Evolutionary conservation across 306 rosid species (phyloP).

Genomic region (Inga oerstediana): DNA sequence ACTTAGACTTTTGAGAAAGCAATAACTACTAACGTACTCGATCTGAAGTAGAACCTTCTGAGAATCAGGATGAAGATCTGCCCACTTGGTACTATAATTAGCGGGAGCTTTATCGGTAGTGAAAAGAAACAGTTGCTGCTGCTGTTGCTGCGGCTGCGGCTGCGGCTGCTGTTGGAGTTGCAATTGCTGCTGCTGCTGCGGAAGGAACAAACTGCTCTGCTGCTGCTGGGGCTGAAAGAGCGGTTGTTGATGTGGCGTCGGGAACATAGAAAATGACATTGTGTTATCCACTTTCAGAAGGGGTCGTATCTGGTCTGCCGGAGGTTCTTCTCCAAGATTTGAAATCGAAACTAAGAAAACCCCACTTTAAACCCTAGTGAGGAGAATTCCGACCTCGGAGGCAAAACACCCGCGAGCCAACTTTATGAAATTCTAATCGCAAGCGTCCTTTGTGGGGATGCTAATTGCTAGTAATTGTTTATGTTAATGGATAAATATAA

Average conservation of each 20-base stretch:
- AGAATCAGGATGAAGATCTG: conserved; percentile 92
- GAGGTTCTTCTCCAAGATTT: neutral
- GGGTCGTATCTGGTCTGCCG: conserved; percentile 3
- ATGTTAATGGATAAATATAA: neutral
- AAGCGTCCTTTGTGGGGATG: too few relatives aligned
- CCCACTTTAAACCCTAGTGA: conserved; percentile 73
- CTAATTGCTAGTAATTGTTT: neutral
- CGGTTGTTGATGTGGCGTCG: conserved; percentile 68
- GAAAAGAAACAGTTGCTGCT: conserved; percentile 56
- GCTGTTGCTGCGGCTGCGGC: conserved; percentile 45
- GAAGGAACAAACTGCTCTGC: conserved; percentile 44
- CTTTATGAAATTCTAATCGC: neutral
- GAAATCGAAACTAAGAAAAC: conserved; percentile 28
- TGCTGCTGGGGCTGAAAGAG: conserved; percentile 56
- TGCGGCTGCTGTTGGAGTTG: conserved; percentile 36
- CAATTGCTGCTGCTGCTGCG: conserved; percentile 38
- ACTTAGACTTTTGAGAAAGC: conserved; percentile 7
- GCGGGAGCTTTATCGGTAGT: conserved; percentile 82
- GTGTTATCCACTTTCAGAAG: conserved; percentile 8
- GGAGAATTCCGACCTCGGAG: conserved; percentile 30
- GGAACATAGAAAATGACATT: conserved; percentile 83
- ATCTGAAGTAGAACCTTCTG: conserved; percentile 89
- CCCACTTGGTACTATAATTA: conserved; percentile 85
- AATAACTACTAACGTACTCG: conserved; percentile 53
- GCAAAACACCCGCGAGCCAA: conserved; percentile 3